These are phyloP conservation scores for Colletotrichum navitas DNA, from an alignment of 2,329 filamentous ascomycete genomes.

Conservation along the genomic window DNA sequence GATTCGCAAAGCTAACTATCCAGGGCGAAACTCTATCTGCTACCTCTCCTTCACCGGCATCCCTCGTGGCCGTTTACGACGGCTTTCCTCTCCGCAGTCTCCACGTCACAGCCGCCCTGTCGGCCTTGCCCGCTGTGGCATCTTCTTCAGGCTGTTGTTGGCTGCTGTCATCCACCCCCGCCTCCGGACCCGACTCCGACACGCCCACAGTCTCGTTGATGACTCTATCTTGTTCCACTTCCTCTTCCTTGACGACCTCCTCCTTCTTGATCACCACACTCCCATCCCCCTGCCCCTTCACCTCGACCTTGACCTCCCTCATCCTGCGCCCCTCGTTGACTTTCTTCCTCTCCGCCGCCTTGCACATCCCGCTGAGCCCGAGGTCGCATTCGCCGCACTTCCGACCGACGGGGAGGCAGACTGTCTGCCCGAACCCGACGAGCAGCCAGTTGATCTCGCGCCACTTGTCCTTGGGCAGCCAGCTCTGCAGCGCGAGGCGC, in stretches of 20 bases:
- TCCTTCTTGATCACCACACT: constrained; percentile 43
- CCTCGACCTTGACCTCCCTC: constrained; percentile 51
- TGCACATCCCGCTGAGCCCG: constrained; percentile 81
- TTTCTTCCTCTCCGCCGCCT: constrained; percentile 75
- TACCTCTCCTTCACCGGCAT: neutral
- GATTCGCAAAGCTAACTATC: neutral
- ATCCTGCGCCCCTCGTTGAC: constrained; percentile 68
- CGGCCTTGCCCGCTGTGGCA: neutral
- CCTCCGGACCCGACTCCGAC: constrained; percentile 8
- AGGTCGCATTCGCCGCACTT: constrained; percentile 90
- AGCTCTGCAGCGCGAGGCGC: constrained; percentile 78
- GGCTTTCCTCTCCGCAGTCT: constrained; percentile 5
- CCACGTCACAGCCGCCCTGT: neutral
- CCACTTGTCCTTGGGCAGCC: constrained; percentile 89
- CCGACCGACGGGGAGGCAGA: constrained; percentile 83
- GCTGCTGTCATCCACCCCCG: constrained; percentile 6
- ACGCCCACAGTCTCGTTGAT: constrained; percentile 1
- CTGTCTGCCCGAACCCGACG: constrained; percentile 88
- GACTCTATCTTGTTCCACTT: constrained; percentile 44
- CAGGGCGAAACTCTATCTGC: neutral
- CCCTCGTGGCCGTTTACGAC: neutral
- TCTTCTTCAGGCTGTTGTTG: neutral
- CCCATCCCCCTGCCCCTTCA: constrained; percentile 45
- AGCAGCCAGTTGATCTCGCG: constrained; percentile 92
- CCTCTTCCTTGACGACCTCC: constrained; percentile 50